Base-by-base conservation (phyloP, 805 yeast species). In the Spathaspora passalidarum region DNA sequence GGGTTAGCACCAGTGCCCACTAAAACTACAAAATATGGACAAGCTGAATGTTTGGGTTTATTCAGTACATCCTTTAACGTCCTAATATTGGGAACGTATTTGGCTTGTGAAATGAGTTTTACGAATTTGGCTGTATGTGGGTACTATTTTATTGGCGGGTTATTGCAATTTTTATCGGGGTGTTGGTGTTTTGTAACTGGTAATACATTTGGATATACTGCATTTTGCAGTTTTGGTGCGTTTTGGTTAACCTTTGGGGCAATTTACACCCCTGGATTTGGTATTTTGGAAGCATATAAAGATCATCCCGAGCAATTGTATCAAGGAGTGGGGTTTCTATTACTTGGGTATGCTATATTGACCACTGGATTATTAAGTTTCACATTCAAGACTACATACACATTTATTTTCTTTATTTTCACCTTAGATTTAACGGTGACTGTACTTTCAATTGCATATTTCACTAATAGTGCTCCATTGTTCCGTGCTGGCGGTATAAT, bases 291-390 rank as follows among this genome's bases (percentile, higher is more conserved):
- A 1, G 76, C 76, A 5, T 78, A 81, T 32, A 59, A 49, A 29
- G 73, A 72, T 46, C 54, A 70, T 5, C 58, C 62, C 14, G 81
- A 76, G 56, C 62, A 60, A 50, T 40, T 62, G 14, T 59, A 60
- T 37, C 77, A 80, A 50, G 83, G 79, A 1, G 53, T 77, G 19
- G 88, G 86, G 1, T 76, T 82, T 52, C 81, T 70, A 60, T 56
- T 81, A 23, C 57, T 80, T 1, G 86, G 86, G 9, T 82, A 87
- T 86, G 69, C 78, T 3, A 76, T 83, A n/a, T 82, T 82, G 68
- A 75, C 86, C 9, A 79, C 79, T 51, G 65, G 81, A 64, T 70
- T 81, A 62, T 61, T 78, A 56, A 56, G 80, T 48, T 75, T 80
- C 53, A 78, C 86, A 2, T 63, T 73, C 57, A 77, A 75, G 56